A percentile compares a stretch with the other conserved stretches of the same genome.
Conservation (phyloP, 352 stramenopile species). For the Phytophthora uliginosa region DNA sequence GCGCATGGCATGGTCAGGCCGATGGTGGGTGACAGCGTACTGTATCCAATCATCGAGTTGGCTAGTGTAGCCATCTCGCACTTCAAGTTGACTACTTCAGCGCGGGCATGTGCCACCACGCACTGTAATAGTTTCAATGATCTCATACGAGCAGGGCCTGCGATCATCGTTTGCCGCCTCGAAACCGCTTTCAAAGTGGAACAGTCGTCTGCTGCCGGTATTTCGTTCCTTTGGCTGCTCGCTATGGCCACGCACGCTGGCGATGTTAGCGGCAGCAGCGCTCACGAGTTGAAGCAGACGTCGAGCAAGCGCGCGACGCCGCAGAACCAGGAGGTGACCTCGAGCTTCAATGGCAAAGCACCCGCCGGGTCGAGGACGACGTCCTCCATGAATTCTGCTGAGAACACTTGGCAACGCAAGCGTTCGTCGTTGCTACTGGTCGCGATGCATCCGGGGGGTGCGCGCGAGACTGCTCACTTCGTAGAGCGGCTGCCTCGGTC, state of each 20-base stretch:
- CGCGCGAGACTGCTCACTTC: constrained; percentile 22
- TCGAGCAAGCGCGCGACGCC: not conserved
- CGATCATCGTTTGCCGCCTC: not conserved
- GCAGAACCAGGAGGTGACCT: constrained; percentile 10
- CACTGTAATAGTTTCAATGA: not conserved
- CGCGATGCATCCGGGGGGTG: constrained; percentile 29
- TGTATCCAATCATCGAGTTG: too few relatives aligned
- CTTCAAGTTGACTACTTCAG: too few relatives aligned
- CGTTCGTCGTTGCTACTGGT: constrained; percentile 33
- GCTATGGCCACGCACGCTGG: constrained; percentile 7
- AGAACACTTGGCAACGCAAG: constrained; percentile 28
- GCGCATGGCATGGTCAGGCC: too few relatives aligned
- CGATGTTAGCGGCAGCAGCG: constrained; percentile 8
- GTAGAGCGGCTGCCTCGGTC: constrained; percentile 24
- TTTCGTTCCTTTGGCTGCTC: not conserved
- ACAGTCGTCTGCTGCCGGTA: constrained; percentile 4
- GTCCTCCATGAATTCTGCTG: constrained; percentile 4
- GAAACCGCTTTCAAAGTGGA: constrained; percentile 6
- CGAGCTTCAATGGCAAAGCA: constrained; percentile 8
- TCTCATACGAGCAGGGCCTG: not conserved
- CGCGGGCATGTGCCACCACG: too few relatives aligned
- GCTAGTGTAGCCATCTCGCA: too few relatives aligned
- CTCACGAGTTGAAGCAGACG: not conserved
- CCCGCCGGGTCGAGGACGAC: constrained; percentile 1
- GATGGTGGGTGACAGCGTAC: too few relatives aligned